Conservation (phyloP, 495 filamentous ascomycete species). For the Lasiosphaeria hispida region DNA sequence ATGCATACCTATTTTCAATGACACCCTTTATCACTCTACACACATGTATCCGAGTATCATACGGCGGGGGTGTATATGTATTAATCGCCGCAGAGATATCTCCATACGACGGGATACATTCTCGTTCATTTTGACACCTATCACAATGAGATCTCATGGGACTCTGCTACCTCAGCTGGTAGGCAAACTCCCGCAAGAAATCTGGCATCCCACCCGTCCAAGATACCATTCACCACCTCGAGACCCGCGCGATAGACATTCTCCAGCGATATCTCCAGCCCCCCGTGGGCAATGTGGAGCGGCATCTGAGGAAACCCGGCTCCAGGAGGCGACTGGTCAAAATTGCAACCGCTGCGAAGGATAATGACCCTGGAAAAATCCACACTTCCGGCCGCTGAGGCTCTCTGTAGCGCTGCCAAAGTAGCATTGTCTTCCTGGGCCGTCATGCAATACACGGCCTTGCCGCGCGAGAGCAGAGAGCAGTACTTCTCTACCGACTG, state of each 20-base stretch:
- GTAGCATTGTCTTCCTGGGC: slow-evolving; percentile 11
- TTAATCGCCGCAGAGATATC: too few relatives aligned
- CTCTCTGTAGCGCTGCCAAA: slow-evolving; percentile 6
- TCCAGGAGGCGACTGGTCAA: slow-evolving; percentile 10
- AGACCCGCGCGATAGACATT: slow-evolving; percentile 4
- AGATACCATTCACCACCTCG: slow-evolving; percentile 6
- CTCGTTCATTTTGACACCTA: too few relatives aligned
- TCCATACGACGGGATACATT: too few relatives aligned
- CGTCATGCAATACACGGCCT: slow-evolving; percentile 10
- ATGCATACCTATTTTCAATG: too few relatives aligned
- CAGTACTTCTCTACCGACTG: slow-evolving; percentile 2
- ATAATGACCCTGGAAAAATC: slow-evolving; percentile 12
- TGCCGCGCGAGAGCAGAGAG: neutral
- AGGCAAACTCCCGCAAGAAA: neutral
- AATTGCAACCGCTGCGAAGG: slow-evolving; percentile 10
- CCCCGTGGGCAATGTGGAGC: slow-evolving; percentile 7
- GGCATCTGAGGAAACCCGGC: neutral
- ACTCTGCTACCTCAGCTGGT: too few relatives aligned
- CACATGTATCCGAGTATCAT: too few relatives aligned
- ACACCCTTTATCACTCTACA: too few relatives aligned
- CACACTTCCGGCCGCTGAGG: neutral
- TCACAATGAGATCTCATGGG: too few relatives aligned
- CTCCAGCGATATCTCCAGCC: slow-evolving; percentile 8
- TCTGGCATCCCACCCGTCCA: slow-evolving; percentile 1
- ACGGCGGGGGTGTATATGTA: too few relatives aligned